Evolutionary conservation across 164 flowering plant genomes (phyloP).

Genomic region (Tetracentron sinense): DNA sequence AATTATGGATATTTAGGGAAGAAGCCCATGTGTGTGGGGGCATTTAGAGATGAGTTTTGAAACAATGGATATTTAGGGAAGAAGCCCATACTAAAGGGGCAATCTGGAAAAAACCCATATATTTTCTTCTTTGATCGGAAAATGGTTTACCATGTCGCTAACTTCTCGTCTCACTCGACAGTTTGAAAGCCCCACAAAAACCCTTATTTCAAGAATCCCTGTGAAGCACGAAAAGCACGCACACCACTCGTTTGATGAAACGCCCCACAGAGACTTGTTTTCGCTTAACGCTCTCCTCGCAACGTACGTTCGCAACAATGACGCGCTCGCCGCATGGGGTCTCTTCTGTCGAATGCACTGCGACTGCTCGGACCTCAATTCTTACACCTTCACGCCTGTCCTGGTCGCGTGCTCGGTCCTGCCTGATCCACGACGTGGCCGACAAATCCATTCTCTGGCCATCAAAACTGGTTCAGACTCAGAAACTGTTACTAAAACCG

Average conservation of each 20-base stretch:
- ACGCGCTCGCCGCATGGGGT: slow-evolving; percentile 30
- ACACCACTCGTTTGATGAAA: slow-evolving; percentile 28
- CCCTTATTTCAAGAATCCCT: background rate
- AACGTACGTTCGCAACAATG: slow-evolving; percentile 21
- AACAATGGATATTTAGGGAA: too few species aligned
- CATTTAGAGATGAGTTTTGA: too few species aligned
- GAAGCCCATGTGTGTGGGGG: too few species aligned
- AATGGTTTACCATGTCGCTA: too few species aligned
- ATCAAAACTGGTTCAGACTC: slow-evolving; percentile 32
- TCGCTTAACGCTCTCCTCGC: slow-evolving; percentile 37
- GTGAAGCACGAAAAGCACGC: background rate
- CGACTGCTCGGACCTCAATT: slow-evolving; percentile 15
- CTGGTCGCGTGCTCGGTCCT: slow-evolving; percentile 37
- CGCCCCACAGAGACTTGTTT: slow-evolving; percentile 19
- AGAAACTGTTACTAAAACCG: slow-evolving; percentile 38
- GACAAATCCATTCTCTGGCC: slow-evolving; percentile 41
- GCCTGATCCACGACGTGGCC: slow-evolving; percentile 23
- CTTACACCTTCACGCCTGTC: slow-evolving; percentile 45
- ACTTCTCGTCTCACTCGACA: background rate
- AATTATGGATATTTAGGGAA: too few species aligned
- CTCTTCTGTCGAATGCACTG: slow-evolving; percentile 32
- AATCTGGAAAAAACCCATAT: too few species aligned
- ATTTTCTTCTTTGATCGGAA: too few species aligned
- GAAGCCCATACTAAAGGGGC: too few species aligned
- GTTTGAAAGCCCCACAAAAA: background rate